phyloP scores from a whole-genome alignment of 805 yeast genomes.

The Starmerella lactis-condensi region DNA sequence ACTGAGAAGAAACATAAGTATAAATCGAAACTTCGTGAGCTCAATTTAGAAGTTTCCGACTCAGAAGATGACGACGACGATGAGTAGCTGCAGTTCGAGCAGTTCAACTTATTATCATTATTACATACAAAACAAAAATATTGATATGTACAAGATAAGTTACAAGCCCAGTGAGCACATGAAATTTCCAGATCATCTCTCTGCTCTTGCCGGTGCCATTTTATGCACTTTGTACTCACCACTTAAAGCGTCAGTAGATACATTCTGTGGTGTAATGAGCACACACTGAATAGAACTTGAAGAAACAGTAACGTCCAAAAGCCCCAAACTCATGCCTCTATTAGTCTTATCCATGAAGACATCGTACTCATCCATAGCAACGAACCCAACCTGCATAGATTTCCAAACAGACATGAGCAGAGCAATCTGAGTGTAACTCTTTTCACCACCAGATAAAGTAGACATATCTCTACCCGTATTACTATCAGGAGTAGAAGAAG shows the following conservation, averaged over 20 bases:
- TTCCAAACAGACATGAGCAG: conserved; percentile 80
- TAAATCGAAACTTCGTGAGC: conserved; percentile 31
- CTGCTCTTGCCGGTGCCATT: conserved; percentile 8
- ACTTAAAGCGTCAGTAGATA: conserved; percentile 24
- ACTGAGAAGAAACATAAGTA: conserved; percentile 49
- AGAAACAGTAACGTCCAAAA: conserved; percentile 51
- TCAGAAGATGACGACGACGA: conserved; percentile 50
- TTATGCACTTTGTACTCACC: conserved; percentile 2
- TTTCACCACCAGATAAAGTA: conserved; percentile 91
- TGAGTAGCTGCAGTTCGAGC: no score
- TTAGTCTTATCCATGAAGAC: conserved; percentile 94
- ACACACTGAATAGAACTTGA: conserved; percentile 63
- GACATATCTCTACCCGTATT: conserved; percentile 30
- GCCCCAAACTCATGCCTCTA: conserved; percentile 55
- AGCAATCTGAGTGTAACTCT: conserved; percentile 82
- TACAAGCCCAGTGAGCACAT: no score
- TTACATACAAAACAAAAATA: no score
- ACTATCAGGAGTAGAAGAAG: conserved; percentile 16
- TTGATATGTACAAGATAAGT: no score
- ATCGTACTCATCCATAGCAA: conserved; percentile 89
- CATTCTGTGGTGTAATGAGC: conserved; percentile 86
- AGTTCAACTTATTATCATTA: no score
- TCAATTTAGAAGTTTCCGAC: conserved; percentile 52
- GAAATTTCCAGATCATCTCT: no score
- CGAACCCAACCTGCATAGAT: conserved; percentile 68